Evolutionary conservation across 352 stramenopile genomes (phyloP), one percentile per base, ranked within the genome.

Genomic region (Globisporangium cylindrosporum): DNA sequence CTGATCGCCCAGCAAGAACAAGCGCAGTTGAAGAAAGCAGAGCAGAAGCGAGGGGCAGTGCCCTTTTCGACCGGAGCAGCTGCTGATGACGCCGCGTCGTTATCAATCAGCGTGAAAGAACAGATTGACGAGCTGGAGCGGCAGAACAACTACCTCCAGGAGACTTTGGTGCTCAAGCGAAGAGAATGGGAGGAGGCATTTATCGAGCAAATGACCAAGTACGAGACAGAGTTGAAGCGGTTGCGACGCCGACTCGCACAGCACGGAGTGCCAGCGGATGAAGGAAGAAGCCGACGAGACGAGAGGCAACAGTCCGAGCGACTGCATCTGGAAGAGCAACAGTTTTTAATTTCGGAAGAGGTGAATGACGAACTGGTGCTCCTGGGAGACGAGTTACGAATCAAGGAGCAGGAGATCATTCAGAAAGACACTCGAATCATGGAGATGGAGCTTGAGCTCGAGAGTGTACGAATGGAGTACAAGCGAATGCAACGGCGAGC

Each of bases 401-500:
- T 58, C 15, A 83, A 84, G 59, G 82, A 92, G 64, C 74, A 88
- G 32, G 63, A 78, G 34, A 67, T 79, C 25, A 66, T 93, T 38
- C 63, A 70, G 20, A 87, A 88, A 67, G 84, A 94, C 67, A 90
- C 84, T 0, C 77, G 73, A 10, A 57, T 92, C 29, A 78, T 93
- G 49, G 84, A 90, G 25, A 69, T 90, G 9, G 80, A 90, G 62
- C 77, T 94, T 4, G 81, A 94, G 64, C 38, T 88, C 12, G 84
- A 94, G 69, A 91, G 76, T 59, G 48, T 90, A n/a, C 75, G 79
- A 1, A 68, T 89, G n/a, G 82, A 94, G 32, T 79, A 81, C 53
- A 73, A 79, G 49, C 80, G 82, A 2, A 72, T 89, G 8, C 81
- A 90, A 46, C 82, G 82, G 6, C 77, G 82, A 38, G 32, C 55